Evolutionary conservation across 257 asterid species (phyloP).

Genomic region (Primulina huaijiensis): DNA sequence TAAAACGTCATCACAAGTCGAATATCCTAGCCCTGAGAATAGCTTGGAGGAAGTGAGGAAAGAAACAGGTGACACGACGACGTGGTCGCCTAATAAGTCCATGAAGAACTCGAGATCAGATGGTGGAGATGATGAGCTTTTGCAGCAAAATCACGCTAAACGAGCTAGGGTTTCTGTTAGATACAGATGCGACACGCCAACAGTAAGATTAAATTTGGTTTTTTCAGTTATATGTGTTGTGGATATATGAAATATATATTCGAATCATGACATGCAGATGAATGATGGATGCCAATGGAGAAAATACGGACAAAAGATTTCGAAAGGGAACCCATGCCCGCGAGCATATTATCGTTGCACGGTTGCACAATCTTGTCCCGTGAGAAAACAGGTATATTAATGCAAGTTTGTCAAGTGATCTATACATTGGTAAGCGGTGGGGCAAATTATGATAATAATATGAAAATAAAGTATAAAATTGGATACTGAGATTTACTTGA

Average conservation of each 20-base stretch:
- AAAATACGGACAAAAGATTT: constrained; percentile 90
- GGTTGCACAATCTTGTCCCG: constrained; percentile 83
- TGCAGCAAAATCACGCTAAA: constrained; percentile 67
- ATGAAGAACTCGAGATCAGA: constrained; percentile 41
- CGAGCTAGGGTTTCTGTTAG: constrained; percentile 96
- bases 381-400: constrained; percentile 66
- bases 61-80: constrained; percentile 37
- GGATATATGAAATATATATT: background rate
- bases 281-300: constrained; percentile 99
- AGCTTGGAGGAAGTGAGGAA: constrained; percentile 59
- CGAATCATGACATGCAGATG: constrained; percentile 41
- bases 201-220: constrained; percentile 38
- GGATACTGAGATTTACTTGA: no score
- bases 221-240: background rate
- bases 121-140: constrained; percentile 55
- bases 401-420: no score
- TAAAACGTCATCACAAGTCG: constrained; percentile 15
- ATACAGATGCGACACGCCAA: constrained; percentile 87
- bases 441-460: no score
- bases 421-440: no score
- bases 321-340: constrained; percentile 98
- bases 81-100: constrained; percentile 39
- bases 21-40: constrained; percentile 45
- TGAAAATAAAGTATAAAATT: no score
- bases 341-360: constrained; percentile 97